Percentiles rank a stretch among this genome's conserved stretches.
Evolutionary conservation across 2,329 filamentous ascomycete genomes (phyloP).

Genomic region (Tricladium varicosporioides): DNA sequence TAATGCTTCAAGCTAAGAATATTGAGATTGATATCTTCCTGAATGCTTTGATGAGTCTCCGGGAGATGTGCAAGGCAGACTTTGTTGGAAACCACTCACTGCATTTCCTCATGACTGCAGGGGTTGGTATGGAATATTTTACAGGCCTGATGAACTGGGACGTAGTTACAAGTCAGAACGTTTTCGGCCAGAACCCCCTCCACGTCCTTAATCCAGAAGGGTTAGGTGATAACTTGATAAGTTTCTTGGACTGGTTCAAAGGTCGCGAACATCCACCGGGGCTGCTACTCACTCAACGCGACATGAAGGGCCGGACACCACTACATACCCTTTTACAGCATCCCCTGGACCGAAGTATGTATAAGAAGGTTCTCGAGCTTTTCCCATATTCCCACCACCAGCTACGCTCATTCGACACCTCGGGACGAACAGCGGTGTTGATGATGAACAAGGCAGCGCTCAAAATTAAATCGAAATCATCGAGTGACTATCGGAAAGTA

Average conservation of each 20-base stretch:
- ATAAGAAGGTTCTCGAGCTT: slow-evolving; percentile 18
- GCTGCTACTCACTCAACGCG: slow-evolving; percentile 22
- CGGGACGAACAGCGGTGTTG: slow-evolving; percentile 15
- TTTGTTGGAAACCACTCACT: slow-evolving; percentile 24
- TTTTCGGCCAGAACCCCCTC: slow-evolving; percentile 25
- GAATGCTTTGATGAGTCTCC: slow-evolving; percentile 13
- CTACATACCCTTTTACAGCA: slow-evolving; percentile 24
- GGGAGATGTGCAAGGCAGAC: slow-evolving; percentile 15
- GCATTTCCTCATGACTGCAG: slow-evolving; percentile 24
- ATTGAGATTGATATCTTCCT: slow-evolving; percentile 16
- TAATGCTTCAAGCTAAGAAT: slow-evolving; percentile 24
- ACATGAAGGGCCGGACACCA: slow-evolving; percentile 24
- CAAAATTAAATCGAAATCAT: slow-evolving; percentile 15
- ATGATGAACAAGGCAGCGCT: slow-evolving; percentile 24
- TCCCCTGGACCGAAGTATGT: slow-evolving; percentile 20
- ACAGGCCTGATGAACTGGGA: slow-evolving; percentile 10
- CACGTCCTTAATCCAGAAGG: slow-evolving; percentile 17
- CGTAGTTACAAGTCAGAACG: slow-evolving; percentile 15
- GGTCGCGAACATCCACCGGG: slow-evolving; percentile 17
- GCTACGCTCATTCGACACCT: slow-evolving; percentile 23
- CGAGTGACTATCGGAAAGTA: slow-evolving; percentile 16
- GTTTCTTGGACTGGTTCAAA: slow-evolving; percentile 23
- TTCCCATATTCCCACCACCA: slow-evolving; percentile 23
- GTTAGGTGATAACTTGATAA: slow-evolving; percentile 19
- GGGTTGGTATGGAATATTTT: slow-evolving; percentile 25